Base-by-base conservation (phyloP, 2,329 filamentous ascomycete genomes). In the Malbranchea zuffiana region DNA sequence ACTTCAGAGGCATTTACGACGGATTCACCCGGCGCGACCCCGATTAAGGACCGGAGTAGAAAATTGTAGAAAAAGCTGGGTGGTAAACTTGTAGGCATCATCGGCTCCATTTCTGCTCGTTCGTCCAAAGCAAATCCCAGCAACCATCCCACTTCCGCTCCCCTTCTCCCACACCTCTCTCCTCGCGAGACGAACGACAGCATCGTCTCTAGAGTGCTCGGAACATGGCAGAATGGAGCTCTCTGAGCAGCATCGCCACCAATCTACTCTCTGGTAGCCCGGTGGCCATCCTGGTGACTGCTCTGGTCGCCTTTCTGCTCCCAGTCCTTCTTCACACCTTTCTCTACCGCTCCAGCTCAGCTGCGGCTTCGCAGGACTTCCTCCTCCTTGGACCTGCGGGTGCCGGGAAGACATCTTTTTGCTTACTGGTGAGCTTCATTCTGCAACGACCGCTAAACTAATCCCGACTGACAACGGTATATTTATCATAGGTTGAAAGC, bases 341-440 rank as follows among this genome's bases (percentile, higher is more conserved):
- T 54, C 72, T 94, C 54, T 77, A 85, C 57, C 73, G 72, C 38
- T 69, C 74, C 33, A 72, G 72, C 25, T 71, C 77, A 10, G 58
- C 59, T 35, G 78, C 81, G 50, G 74, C 74, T 24, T 70, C 68
- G 10, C 72, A 82, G 17, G 85, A 88, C 33, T 80, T 80, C 5
- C 76, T 96, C 43, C 67, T 94, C 28, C 58, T 87, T 32, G 90
- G 90, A 1, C 85, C 88, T 11, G 78, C 79, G 39, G 82, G 79
- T 45, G 73, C 76, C 33, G 90, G 90, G 52, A 98, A 96, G 67
- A 96, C 90, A 0, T 74, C 82, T 6, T 75, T 96, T 21, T 65
- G 86, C n/a, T 86, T 84, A 15, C 71, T 90, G 49, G 78, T 82
- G 67, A 44, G 63, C 32, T 12, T 5, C 16, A 12, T 29, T 37